Base-by-base conservation (phyloP, 164 flowering plant genomes). In the Magnolia officinalis region DNA sequence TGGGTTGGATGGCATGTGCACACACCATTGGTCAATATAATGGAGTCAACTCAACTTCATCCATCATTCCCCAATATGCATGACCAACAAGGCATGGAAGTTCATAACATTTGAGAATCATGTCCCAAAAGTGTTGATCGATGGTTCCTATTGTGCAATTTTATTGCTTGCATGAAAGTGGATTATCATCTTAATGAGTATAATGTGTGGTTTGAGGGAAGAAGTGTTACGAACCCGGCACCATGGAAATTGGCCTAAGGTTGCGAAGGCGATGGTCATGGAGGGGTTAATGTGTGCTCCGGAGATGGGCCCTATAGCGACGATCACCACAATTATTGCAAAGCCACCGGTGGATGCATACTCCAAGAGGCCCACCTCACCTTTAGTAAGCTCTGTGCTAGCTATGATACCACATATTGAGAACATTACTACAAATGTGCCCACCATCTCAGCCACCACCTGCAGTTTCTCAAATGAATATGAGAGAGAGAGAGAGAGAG, bases 211-310 rank as follows among this genome's bases (percentile, higher is more conserved):
- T 3, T n/a, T 13, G 20, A 21, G 24, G 37, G 61, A n/a, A 50
- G 51, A 4, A 4, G 59, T 21, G 61, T 14, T 19, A 75, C 8
- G 6, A 76, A 93, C 98, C 93, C 76, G 84, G 71, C 80, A 77
- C 96, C 95, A 91, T 19, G 95, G 93, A 72, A 90, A 89, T 9
- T 84, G 84, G 50, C 94, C 92, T 51, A 82, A 79, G 23, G 79
- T 67, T 13, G 97, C 97, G 63, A 86, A 89, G 45, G 95, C 90
- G 0, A 93, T 63, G 0, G 96, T 91, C 72, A 91, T 81, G 8
- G 97, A 87, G 20, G 98, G 98, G 74, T 95, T 93, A 49, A 90
- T 86, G 80, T 93, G 97, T 1, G 94, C 96, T 37, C 93, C 95
- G 1, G 98, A 95, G 72, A 93, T 92, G n/a, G 83, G 75, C 1